These are phyloP conservation scores for Yamadazyma taylorii DNA, from an alignment of 1,139 yeast genomes.

Conservation along the genomic window DNA sequence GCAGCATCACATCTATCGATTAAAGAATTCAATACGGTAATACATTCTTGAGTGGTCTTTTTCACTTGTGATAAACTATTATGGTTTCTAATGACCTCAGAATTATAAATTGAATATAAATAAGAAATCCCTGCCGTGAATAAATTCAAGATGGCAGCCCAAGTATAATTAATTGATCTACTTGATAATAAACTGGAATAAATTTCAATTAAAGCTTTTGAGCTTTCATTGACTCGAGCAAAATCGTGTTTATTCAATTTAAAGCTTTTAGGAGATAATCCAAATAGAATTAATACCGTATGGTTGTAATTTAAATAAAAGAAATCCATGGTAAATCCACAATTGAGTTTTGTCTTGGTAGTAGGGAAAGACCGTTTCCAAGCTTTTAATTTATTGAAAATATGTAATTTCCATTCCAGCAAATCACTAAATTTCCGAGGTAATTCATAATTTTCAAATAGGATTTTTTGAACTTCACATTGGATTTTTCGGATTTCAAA, in stretches of 20 bases:
- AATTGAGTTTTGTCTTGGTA: conserved; percentile 61
- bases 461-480: conserved; percentile 69
- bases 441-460: conserved; percentile 68
- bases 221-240: conserved; percentile 58
- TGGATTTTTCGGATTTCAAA: conserved; percentile 71
- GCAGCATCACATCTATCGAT: conserved; percentile 81
- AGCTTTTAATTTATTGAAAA: conserved; percentile 48
- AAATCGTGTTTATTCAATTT: conserved; percentile 55
- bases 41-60: conserved; percentile 54
- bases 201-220: conserved; percentile 63
- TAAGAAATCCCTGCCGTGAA: conserved; percentile 90
- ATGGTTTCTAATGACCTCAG: conserved; percentile 49
- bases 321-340: conserved; percentile 69
- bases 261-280: conserved; percentile 71
- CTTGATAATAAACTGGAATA: conserved; percentile 58
- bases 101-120: conserved; percentile 71
- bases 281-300: conserved; percentile 69
- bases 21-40: conserved; percentile 60
- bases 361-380: conserved; percentile 67
- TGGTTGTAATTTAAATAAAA: conserved; percentile 77
- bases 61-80: conserved; percentile 56
- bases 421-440: conserved; percentile 63
- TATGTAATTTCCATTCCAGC: conserved; percentile 58
- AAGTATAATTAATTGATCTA: conserved; percentile 74
- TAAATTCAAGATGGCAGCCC: conserved; percentile 90